Conservation (phyloP, 352 stramenopile species). For the Phytophthora cryptogea region DNA sequence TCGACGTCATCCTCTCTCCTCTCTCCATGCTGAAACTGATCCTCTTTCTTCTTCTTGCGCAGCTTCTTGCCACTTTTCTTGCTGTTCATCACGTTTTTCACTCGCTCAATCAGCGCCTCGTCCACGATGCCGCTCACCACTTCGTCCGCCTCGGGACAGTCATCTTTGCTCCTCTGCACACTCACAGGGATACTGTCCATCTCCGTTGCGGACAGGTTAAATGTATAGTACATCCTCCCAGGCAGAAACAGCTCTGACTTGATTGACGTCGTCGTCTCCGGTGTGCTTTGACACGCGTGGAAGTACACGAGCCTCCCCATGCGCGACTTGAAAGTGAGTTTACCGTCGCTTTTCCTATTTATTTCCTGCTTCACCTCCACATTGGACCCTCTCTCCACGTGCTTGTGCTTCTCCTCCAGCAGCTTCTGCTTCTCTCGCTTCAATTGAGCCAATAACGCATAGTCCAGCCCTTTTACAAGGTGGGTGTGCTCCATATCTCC, state of each 20-base stretch:
- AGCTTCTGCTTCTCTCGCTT: constrained; percentile 80
- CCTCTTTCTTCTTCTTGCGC: constrained; percentile 51
- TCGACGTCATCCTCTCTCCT: neutral
- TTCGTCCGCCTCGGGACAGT: constrained; percentile 65
- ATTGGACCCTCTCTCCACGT: constrained; percentile 1
- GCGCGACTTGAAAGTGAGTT: constrained; percentile 60
- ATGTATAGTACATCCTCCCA: constrained; percentile 78
- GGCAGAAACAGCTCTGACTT: constrained; percentile 78
- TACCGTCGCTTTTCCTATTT: constrained; percentile 21
- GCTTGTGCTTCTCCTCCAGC: constrained; percentile 37
- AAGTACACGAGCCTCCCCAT: constrained; percentile 71
- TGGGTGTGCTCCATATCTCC: constrained; percentile 88
- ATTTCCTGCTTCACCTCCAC: neutral
- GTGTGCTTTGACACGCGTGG: constrained; percentile 55
- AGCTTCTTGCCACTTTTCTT: constrained; percentile 40
- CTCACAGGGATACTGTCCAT: constrained; percentile 59
- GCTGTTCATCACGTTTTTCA: constrained; percentile 39
- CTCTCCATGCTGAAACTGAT: constrained; percentile 1
- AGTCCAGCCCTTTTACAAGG: constrained; percentile 90
- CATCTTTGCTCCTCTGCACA: constrained; percentile 76
- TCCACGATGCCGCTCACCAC: constrained; percentile 60
- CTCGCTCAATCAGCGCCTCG: constrained; percentile 45
- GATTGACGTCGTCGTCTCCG: constrained; percentile 2
- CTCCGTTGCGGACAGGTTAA: constrained; percentile 47
- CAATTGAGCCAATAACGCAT: constrained; percentile 84